phyloP scores from a whole-genome alignment of 352 stramenopile species.

The Elongisporangium prolatum region DNA sequence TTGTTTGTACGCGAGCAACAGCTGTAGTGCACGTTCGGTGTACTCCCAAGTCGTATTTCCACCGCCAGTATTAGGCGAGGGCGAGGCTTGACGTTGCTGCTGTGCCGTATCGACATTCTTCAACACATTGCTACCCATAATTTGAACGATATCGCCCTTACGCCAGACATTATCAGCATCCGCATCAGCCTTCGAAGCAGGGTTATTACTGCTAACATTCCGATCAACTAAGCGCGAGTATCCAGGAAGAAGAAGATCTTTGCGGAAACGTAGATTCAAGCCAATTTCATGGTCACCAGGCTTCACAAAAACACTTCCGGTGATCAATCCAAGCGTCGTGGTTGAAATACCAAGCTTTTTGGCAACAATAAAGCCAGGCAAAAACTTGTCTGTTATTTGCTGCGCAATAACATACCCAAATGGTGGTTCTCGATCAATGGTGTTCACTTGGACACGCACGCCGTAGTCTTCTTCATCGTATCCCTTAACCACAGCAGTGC shows the following conservation, averaged over 20 bases:
- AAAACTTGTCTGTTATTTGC: constrained; percentile 89
- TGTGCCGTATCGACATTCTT: constrained; percentile 4
- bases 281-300: constrained; percentile 90
- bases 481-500: constrained; percentile 75
- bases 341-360: constrained; percentile 91
- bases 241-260: constrained; percentile 87
- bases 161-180: constrained; percentile 75
- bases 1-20: constrained; percentile 92
- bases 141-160: constrained; percentile 89
- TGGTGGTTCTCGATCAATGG: constrained; percentile 92
- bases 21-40: constrained; percentile 91
- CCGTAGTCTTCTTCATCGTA: constrained; percentile 56
- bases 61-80: not conserved
- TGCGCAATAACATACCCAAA: constrained; percentile 95
- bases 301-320: constrained; percentile 92
- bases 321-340: constrained; percentile 91
- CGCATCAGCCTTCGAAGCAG: not conserved
- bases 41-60: constrained; percentile 93
- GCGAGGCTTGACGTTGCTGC: not conserved
- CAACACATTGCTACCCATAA: constrained; percentile 81
- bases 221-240: constrained; percentile 81
- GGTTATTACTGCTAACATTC: constrained; percentile 17
- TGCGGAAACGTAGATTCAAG: constrained; percentile 76
- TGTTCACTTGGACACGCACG: constrained; percentile 90
- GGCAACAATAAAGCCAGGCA: constrained; percentile 68